Percentiles rank a stretch among this genome's conserved stretches.
These are phyloP conservation scores for Marsdenia floribunda DNA, from an alignment of 257 asterid species.

Conservation along the genomic window DNA sequence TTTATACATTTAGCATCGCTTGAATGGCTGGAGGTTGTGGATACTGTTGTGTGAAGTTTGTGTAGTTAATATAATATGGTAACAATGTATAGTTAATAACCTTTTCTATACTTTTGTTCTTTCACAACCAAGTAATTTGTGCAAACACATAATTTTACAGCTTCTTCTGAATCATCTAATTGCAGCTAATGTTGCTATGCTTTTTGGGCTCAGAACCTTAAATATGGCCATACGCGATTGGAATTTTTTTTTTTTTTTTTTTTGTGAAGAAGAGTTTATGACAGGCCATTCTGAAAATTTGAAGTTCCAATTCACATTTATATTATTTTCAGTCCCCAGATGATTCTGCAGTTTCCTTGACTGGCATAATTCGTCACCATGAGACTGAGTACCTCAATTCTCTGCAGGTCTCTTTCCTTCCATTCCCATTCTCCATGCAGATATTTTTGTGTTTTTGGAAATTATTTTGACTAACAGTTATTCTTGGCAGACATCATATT, in stretches of 20 bases:
- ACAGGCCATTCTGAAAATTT: not conserved
- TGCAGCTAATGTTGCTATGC: not conserved
- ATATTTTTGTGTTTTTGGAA: conserved; percentile 5
- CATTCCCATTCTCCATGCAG: not conserved
- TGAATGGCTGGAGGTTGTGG: not conserved
- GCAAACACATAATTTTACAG: not conserved
- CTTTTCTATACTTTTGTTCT: not conserved
- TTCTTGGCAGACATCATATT: conserved; percentile 65
- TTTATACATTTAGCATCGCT: not conserved
- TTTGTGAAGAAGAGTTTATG: not conserved
- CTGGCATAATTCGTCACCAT: conserved; percentile 74
- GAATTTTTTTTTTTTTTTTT: not conserved
- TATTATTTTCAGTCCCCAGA: conserved; percentile 64
- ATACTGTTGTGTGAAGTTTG: not conserved
- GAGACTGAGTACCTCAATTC: conserved; percentile 79
- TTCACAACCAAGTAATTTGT: not conserved
- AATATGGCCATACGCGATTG: not conserved
- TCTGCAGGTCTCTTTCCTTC: conserved; percentile 54
- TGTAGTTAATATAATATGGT: not conserved
- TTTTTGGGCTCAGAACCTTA: not conserved
- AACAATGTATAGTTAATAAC: not conserved
- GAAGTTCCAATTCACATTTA: conserved; percentile 19
- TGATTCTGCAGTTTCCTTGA: conserved; percentile 69
- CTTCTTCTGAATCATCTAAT: not conserved
- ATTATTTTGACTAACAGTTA: conserved; percentile 5